phyloP scores from a whole-genome alignment of 495 filamentous ascomycete species.

The Lophiotrema nucula region DNA sequence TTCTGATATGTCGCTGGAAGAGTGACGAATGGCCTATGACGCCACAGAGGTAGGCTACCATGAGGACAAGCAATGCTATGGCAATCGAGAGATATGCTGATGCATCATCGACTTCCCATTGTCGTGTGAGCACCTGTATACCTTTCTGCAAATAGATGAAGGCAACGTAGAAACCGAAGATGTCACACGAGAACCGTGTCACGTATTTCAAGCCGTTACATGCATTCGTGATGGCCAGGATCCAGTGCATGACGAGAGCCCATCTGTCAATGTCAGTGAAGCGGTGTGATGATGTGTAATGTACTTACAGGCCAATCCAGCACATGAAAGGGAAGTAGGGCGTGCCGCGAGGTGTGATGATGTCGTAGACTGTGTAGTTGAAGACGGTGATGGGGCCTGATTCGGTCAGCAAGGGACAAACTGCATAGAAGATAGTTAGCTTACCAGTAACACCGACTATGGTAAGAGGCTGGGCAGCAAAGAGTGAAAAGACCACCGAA shows the following conservation, averaged over 20 bases:
- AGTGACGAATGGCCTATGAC: slow-evolving; percentile 37
- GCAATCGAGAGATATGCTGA: slow-evolving; percentile 41
- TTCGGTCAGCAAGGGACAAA: neutral
- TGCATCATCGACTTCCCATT: slow-evolving; percentile 34
- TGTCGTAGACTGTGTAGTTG: slow-evolving; percentile 51
- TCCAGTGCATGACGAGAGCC: slow-evolving; percentile 47
- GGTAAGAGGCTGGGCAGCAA: slow-evolving; percentile 42
- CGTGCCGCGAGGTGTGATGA: slow-evolving; percentile 39
- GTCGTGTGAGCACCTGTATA: slow-evolving; percentile 35
- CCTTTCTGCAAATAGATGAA: slow-evolving; percentile 48
- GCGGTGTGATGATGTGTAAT: neutral
- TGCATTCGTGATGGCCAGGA: slow-evolving; percentile 36
- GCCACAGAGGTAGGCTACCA: slow-evolving; percentile 42
- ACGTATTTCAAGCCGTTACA: slow-evolving; percentile 48
- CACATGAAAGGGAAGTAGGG: slow-evolving; percentile 42
- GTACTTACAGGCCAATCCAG: slow-evolving; percentile 41
- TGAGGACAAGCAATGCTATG: slow-evolving; percentile 43
- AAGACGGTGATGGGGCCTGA: slow-evolving; percentile 42
- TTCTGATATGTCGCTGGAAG: slow-evolving; percentile 40
- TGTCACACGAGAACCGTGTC: slow-evolving; percentile 46
- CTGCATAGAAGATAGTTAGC: slow-evolving; percentile 10
- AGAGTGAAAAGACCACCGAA: slow-evolving; percentile 43
- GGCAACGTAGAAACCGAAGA: slow-evolving; percentile 49
- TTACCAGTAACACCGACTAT: slow-evolving; percentile 87
- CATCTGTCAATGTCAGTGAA: slow-evolving; percentile 44